Conservation (phyloP, 2,329 filamentous ascomycete genomes). For the Penicillium sp. region DNA sequence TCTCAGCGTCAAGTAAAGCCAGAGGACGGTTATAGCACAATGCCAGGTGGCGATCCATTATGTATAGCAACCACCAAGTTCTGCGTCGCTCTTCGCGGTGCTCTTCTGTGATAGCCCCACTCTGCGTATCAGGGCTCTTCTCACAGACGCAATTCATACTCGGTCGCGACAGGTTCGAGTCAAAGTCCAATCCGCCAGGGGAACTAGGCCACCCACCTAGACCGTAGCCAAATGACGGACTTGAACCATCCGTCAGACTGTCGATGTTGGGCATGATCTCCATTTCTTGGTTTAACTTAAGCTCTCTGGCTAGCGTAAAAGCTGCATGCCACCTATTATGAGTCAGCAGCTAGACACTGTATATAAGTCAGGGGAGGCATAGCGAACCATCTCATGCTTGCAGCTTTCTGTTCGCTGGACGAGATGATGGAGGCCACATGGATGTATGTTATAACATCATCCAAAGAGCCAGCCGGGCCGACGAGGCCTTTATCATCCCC, state of each 20-base stretch:
- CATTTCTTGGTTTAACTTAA: constrained; percentile 81
- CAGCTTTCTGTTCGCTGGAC: constrained; percentile 89
- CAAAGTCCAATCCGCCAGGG: constrained; percentile 48
- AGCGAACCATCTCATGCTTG: constrained; percentile 73
- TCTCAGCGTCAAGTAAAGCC: constrained; percentile 82
- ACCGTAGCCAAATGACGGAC: constrained; percentile 34
- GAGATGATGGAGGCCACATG: constrained; percentile 89
- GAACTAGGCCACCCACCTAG: constrained; percentile 44
- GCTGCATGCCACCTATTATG: constrained; percentile 71
- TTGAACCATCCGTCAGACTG: constrained; percentile 30
- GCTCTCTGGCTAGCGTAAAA: constrained; percentile 81
- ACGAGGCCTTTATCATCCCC: constrained; percentile 51
- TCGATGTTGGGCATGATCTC: constrained; percentile 34
- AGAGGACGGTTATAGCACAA: constrained; percentile 89
- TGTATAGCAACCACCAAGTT: constrained; percentile 92
- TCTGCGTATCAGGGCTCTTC: constrained; percentile 21
- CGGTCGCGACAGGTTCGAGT: constrained; percentile 33
- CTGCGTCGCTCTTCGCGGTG: constrained; percentile 83
- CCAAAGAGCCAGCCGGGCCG: constrained; percentile 66
- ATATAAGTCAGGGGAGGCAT: not conserved
- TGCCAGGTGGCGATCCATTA: constrained; percentile 83
- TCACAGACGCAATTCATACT: constrained; percentile 39
- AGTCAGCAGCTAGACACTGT: constrained; percentile 6
- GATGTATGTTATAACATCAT: constrained; percentile 89
- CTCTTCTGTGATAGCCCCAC: constrained; percentile 59